Base-by-base conservation (phyloP, 192 early-diverging fungal genomes). In the Backusella mclennaniae region DNA sequence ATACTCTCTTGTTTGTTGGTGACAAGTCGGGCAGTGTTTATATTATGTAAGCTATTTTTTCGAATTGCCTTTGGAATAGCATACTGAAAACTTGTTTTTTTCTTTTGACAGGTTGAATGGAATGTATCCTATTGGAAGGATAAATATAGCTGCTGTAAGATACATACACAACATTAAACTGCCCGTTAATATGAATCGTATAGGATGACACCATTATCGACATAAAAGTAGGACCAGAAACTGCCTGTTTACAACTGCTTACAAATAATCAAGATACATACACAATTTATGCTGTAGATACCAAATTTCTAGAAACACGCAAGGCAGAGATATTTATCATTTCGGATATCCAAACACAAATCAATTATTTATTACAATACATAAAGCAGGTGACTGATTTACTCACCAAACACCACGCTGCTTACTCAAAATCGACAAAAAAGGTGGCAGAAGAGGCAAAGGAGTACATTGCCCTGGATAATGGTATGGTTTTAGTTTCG, bases 311-410 rank as follows among this genome's bases (percentile, higher is more conserved):
- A 4, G 23, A 49, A 49, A 44, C 26, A 19, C 35, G 42, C 26
- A 71, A 49, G 26, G 70, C 44, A 31, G 36, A 71, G 39, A 71
- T 71, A 4, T 49, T 71, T 6, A 71, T 26, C 29, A 71, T 71
- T 49, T 71, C 70, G 11, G 44, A 71, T 29, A 71, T 71, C 8
- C 70, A 71, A 49, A 71, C n/a, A 26, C 26, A 71, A 46, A 21
- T 71, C 6, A 39, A 71, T 4, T 71, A 71, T 71, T 33, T 71
- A 23, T 19, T 71, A n/a, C 26, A 71, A 33, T 71, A 71, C 17
- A 71, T 44, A 19, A 21, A 49, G 1, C 23, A 33, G 1, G 14
- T 31, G 39, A 71, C 42, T 8, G 41, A 46, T 19, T 35, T 49
- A 49, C 70, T 71, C 31, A 42, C n/a, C 42, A 23, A 39, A 12